Base-by-base conservation (phyloP, 1,284 basidiomycete species). In the Volvariella volvacea region DNA sequence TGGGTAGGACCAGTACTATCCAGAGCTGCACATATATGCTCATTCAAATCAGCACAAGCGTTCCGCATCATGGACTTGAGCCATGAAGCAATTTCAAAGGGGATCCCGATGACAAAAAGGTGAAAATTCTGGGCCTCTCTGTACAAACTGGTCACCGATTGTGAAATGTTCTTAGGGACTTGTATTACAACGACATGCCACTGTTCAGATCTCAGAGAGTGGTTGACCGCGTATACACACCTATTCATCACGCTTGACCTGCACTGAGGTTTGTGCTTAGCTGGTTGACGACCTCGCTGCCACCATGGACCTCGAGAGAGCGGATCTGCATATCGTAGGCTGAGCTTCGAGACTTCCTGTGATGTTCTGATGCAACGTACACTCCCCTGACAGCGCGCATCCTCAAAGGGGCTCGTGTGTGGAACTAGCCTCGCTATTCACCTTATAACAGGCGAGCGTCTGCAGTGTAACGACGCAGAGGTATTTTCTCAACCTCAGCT, bases 221-320 rank as follows among this genome's bases (percentile, higher is more conserved):
- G 0, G 89, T 93, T 0, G 87, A 95, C 61, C 73, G 68, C 50
- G 92, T 90, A 46, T 42, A 69, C 53, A 19, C 22, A 20, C 40
- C 19, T 37, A 16, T 12, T 39, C 22, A 19, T 12, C 33, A 31
- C 20, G 28, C 12, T 19, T 20, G 25, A 25, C 20, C 40, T 39
- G 21, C 16, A 10, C n/a, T n/a, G 22, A 6, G 43, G 10, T 42
- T 38, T 17, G 22, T 21, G 33, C 22, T 15, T 52, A 95, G 92
- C 70, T 95, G 14, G 79, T 94, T 15, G 92, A 95, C 54, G 89
- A 93, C 55, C 63, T 96, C 10, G 86, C 91, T 0, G 89, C 88
- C 0, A 90, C 91, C 0, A 76, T 92, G 21, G 69, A 74, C 2
- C 58, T 93, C 2, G 72, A 80, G 41, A 73, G 93, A 32, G 75